A percentile compares a stretch with the other conserved stretches of the same genome.
phyloP scores from a whole-genome alignment of 2,329 filamentous ascomycete species.

The Diaporthe nobilis region DNA sequence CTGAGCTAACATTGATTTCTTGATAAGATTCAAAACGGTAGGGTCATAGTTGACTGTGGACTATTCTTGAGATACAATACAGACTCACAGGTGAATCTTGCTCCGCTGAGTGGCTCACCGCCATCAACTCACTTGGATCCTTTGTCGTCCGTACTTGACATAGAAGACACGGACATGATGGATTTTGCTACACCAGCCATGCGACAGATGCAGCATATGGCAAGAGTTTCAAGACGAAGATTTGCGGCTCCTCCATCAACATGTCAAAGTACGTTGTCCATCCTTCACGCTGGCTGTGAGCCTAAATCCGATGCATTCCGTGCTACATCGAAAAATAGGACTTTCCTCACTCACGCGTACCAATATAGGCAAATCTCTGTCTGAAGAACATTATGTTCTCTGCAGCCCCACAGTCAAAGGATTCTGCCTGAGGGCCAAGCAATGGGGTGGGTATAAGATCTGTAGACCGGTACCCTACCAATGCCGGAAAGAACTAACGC shows the following conservation, averaged over 20 bases:
- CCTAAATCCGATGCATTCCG: fast-evolving
- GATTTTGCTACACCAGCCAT: not conserved
- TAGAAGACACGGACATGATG: not conserved
- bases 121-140: not conserved
- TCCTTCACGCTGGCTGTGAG: too few relatives aligned
- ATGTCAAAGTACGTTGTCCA: not conserved
- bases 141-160: not conserved
- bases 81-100: not conserved
- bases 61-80: not conserved
- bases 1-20: not conserved
- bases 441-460: not conserved
- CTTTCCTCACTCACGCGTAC: not conserved
- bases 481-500: not conserved
- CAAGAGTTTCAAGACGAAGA: not conserved
- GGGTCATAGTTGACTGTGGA: not conserved
- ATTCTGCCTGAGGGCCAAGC: not conserved
- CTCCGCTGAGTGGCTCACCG: not conserved
- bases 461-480: too few relatives aligned
- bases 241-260: not conserved
- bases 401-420: not conserved
- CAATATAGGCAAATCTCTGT: not conserved
- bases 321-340: too few relatives aligned
- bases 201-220: not conserved
- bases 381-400: not conserved
- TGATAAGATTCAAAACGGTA: not conserved